Percentiles rank a stretch among this genome's conserved stretches.
Conservation (phyloP, 306 rosid genomes). For the Delonix regia region DNA sequence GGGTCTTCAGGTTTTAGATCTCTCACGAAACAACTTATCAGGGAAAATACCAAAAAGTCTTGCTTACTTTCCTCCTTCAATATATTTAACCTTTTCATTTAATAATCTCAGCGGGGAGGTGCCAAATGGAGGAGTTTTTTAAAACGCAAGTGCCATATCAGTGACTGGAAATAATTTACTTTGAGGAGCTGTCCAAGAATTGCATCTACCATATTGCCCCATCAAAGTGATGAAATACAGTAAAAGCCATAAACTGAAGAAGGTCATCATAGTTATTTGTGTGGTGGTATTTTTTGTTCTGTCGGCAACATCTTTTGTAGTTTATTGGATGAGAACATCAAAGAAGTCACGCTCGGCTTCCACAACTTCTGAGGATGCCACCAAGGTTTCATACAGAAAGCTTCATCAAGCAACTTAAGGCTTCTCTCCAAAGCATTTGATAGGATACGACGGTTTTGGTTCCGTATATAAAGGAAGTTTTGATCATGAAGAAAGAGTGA, state of each 20-base stretch:
- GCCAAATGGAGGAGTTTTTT: not conserved
- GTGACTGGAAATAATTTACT: slow-evolving; percentile 1
- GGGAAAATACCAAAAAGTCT: not conserved
- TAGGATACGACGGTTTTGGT: slow-evolving; percentile 36
- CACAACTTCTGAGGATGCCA: not conserved
- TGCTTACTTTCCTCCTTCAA: not conserved
- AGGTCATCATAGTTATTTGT: not conserved
- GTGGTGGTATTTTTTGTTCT: not conserved
- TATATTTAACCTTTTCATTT: not conserved
- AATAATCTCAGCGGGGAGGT: slow-evolving; percentile 5
- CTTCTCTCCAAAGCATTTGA: slow-evolving; percentile 5
- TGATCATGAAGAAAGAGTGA: not conserved
- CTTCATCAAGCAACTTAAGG: slow-evolving; percentile 26
- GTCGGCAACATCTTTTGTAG: not conserved
- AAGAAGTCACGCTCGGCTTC: not conserved
- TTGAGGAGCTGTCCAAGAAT: not conserved
- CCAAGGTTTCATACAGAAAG: slow-evolving; percentile 25
- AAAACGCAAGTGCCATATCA: not conserved
- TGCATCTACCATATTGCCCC: not conserved
- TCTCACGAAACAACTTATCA: slow-evolving; percentile 21
- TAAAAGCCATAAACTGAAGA: not conserved
- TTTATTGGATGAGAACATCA: not conserved
- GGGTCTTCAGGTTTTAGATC: not conserved
- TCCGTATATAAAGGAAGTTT: slow-evolving; percentile 32
- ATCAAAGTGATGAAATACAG: not conserved